Base-by-base conservation (phyloP, 768 basidiomycete genomes). In the Leccinellum rugosiceps region DNA sequence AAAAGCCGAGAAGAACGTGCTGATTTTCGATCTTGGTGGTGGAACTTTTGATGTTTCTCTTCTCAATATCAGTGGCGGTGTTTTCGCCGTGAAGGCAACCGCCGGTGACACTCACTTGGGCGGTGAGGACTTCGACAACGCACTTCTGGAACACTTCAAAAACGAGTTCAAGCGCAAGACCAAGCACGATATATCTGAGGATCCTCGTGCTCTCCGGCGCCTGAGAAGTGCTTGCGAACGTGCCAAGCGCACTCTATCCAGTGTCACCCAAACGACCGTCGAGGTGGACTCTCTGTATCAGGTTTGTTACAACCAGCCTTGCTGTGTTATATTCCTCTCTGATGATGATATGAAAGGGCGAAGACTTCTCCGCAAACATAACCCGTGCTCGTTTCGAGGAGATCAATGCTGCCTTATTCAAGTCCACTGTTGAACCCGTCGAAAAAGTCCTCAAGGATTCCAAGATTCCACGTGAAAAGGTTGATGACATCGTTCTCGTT, bases 41-140 rank as follows among this genome's bases (percentile, higher is more conserved):
- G 96, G 96, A 80, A 99, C 97, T 64, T 98, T 99, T 81, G 97
- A 98, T 90, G 97, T 98, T 55, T 99, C 97, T 55, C 86, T 99
- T 55, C 84, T 99, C 65, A 95, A 94, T 77, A 98, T 98, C 81
- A 92, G 83, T 64, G 95, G 94, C 71, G 96, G 96, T 78, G 94
- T 98, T 71, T 98, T 98, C 72, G 94, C 95, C 65, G 96, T 98
- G 73, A 98, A 98, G 83, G 94, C 97, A 45, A 98, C 97, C 63
- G 94, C 94, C 66, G 97, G 97, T 80, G 95, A 98, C 76, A 99
- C 97, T 65, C 97, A 98, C 78, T 82, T 98, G 75, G 97, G 96
- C 80, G 97, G 97, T 79, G 97, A 99, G 79, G 97, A 98, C 76
- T 99, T 99, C 71, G 97, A 99, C 79, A 99, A 99, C 79, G 85